These are phyloP conservation scores for Crassisporium funariophilum DNA, from an alignment of 768 basidiomycete species.

Conservation along the genomic window DNA sequence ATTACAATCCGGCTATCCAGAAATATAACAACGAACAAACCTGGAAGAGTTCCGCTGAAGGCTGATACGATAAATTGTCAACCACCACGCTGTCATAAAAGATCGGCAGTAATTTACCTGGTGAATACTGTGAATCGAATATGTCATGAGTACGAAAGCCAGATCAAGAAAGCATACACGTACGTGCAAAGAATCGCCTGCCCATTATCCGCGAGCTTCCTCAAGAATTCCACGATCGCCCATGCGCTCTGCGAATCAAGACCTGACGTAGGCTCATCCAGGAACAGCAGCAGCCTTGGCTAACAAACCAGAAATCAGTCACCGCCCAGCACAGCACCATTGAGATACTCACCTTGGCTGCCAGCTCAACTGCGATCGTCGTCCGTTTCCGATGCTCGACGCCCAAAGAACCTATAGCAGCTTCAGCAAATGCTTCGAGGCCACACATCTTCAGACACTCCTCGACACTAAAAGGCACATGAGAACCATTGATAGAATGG, in stretches of 20 bases:
- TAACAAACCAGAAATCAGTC: constrained; percentile 18
- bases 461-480: constrained; percentile 35
- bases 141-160: constrained; percentile 12
- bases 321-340: no score
- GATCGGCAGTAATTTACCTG: constrained; percentile 18
- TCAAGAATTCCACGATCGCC: constrained; percentile 78
- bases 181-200: constrained; percentile 90
- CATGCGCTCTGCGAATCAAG: constrained; percentile 88
- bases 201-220: constrained; percentile 75
- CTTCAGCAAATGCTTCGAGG: constrained; percentile 61
- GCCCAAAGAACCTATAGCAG: constrained; percentile 63
- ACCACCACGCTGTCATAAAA: not conserved
- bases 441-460: constrained; percentile 65
- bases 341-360: constrained; percentile 64
- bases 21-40: constrained; percentile 16
- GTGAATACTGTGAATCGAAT: constrained; percentile 39
- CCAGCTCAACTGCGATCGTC: constrained; percentile 87
- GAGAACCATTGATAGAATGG: constrained; percentile 9
- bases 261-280: constrained; percentile 90
- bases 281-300: constrained; percentile 82
- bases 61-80: constrained; percentile 39
- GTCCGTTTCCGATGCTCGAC: constrained; percentile 80
- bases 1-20: constrained; percentile 1
- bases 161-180: constrained; percentile 44
- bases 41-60: constrained; percentile 84